Evolutionary conservation across 2,329 filamentous ascomycete species (phyloP), one percentile per base, ranked within the genome.

Genomic region (Arthrobotrys sphaeroides): DNA sequence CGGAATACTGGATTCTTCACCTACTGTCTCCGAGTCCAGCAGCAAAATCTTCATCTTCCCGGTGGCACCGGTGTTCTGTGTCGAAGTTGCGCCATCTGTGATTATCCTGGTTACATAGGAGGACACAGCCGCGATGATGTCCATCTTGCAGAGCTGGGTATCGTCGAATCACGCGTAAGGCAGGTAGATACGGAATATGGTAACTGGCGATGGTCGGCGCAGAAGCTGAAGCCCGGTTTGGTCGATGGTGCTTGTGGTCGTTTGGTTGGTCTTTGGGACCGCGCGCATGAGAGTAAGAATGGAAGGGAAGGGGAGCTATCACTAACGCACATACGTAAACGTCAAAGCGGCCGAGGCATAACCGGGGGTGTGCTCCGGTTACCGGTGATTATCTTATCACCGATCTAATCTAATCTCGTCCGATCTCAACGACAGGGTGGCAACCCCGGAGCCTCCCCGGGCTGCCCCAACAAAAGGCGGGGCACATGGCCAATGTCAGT

Each of bases 1-100:
- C n/a, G 24, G 13, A 45, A 22, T 20, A 42, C 12, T 68, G 42
- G 60, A 62, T 51, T 26, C 53, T 51, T 60, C 61, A 78, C 87
- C 83, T 85, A 90, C 89, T 78, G 95, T 99, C 83, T 98, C 95
- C 84, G 89, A 90, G 83, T 99, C 95, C 79, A 99, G 86, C 77
- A 99, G 85, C 69, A 99, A 85, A 76, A 98, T 95, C 89, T 99
- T 99, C 95, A 99, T 99, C 86, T 97, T 98, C 43, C 92, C 88
- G 20, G 92, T 90, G 59, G 90, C 55, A 47, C 45, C 86, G 84
- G 57, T 88, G 86, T 81, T 85, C 51, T 55, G 76, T 57, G 53
- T 28, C 13, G 40, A 77, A 42, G 57, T 86, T 84, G 97, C 93
- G 81, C 92, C 92, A 78, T 89, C 89, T 78, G 92, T 91, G 83